A percentile compares a stretch with the other conserved stretches of the same genome.
phyloP scores from a whole-genome alignment of 495 filamentous ascomycete genomes.

The Cercophora samala region DNA sequence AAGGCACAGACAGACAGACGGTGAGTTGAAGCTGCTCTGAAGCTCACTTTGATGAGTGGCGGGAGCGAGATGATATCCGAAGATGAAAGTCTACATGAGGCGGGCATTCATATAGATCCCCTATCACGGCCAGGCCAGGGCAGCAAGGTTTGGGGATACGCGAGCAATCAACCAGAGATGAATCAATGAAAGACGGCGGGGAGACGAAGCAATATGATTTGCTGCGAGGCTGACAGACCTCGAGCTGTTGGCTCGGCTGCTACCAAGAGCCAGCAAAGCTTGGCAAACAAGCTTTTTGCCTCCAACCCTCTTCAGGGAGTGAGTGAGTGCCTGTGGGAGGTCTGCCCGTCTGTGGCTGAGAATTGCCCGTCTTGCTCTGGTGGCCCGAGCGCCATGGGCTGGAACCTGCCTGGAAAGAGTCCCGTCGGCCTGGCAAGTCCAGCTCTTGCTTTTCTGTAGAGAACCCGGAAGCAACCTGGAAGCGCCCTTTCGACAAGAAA shows the following conservation, averaged over 20 bases:
- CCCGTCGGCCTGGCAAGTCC: background rate
- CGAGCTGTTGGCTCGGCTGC: background rate
- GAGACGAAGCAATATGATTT: background rate
- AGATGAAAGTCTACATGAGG: background rate
- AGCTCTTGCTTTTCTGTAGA: background rate
- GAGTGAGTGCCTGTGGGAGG: too few species aligned
- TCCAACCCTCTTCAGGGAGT: background rate
- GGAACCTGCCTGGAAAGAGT: background rate
- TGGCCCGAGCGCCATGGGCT: too few species aligned
- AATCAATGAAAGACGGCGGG: background rate
- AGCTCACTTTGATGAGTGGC: background rate
- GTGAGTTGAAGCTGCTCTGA: background rate
- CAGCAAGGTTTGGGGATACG: too few species aligned
- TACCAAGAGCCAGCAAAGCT: background rate
- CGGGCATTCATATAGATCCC: background rate
- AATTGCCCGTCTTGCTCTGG: background rate
- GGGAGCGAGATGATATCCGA: background rate
- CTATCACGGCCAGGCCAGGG: background rate
- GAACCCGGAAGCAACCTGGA: background rate
- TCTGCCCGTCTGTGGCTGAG: background rate
- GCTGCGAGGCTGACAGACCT: background rate
- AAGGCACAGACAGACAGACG: background rate
- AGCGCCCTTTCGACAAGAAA: background rate
- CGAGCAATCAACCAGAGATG: background rate
- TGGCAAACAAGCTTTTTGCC: background rate